Evolutionary conservation across 306 rosid species (phyloP), one percentile per base, ranked within the genome.

Genomic region (Casuarina glauca): DNA sequence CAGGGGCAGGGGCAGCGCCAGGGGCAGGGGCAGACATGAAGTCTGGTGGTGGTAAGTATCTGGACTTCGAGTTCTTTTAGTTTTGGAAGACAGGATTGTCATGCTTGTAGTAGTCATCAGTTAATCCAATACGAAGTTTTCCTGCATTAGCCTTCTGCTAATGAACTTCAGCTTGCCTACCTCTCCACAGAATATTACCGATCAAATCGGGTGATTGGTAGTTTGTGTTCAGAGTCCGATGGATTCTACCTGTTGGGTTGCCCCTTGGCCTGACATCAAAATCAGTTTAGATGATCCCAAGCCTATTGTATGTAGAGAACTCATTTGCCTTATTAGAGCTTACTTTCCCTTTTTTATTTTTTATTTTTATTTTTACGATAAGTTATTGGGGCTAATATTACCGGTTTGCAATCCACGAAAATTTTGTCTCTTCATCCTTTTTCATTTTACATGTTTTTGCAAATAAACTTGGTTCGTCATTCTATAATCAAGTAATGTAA

Each of bases 51-150:
- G 94, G 98, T 86, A 90, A 91, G 72, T 93, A 84, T 91, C 91
- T 93, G n/a, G 97, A 93, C 83, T 93, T 93, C 71, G 97, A 93
- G 91, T 93, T 93, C 93, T 93, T 93, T 76, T 93, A 91, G 90
- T 38, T 84, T 82, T 79, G 80, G 83, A 84, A 78, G 19, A 57
- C 58, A 79, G 76, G 67, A 72, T 79, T 84, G 72, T 67, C 76
- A 46, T 83, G 51, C 81, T 75, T 85, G 87, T 86, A 53, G 74
- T 60, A 51, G 75, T 79, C 75, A 39, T 88, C 57, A 58, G 82
- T 76, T 80, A 78, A 75, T 80, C 84, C 80, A 74, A 60, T 53
- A 70, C n/a, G 70, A 82, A 85, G 54, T 80, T 66, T 70, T 77
- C 57, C 71, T 81, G 73, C 80, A 64, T 61, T 76, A 67, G 68